Evolutionary conservation across 2,329 filamentous ascomycete genomes (phyloP).

Genomic region (Hypoxylon sp.): DNA sequence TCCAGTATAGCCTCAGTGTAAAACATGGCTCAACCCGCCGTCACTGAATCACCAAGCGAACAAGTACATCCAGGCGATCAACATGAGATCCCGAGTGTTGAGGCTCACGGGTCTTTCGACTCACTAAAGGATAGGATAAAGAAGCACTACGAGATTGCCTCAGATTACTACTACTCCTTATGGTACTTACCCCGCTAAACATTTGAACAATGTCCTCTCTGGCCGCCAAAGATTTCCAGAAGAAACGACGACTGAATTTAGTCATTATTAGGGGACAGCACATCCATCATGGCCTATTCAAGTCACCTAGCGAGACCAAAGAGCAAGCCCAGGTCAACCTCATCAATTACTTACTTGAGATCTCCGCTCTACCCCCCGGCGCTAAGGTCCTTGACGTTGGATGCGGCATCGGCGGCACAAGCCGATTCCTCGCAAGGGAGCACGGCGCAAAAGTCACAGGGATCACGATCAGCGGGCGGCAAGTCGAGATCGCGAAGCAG

Average conservation of each 20-base stretch:
- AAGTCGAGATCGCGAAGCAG: conserved; percentile 70
- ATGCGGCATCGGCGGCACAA: conserved; percentile 71
- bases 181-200: conserved; percentile 59
- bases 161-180: conserved; percentile 72
- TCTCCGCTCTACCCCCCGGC: conserved; percentile 56
- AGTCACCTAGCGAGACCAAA: conserved; percentile 64
- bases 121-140: conserved; percentile 69
- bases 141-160: conserved; percentile 71
- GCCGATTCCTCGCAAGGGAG: conserved; percentile 66
- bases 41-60: neutral
- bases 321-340: conserved; percentile 70
- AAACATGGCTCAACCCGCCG: conserved; percentile 22
- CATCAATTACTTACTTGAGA: conserved; percentile 67
- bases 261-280: conserved; percentile 67
- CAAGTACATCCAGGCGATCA: conserved; percentile 49
- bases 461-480: conserved; percentile 70
- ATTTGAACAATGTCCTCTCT: neutral
- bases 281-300: conserved; percentile 73
- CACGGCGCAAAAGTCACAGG: conserved; percentile 68
- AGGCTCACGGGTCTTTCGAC: conserved; percentile 47
- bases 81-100: conserved; percentile 48
- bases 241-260: conserved; percentile 19
- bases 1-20: neutral
- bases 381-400: conserved; percentile 69
- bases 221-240: neutral